Evolutionary conservation across 2,329 filamentous ascomycete genomes (phyloP), one percentile per base, ranked within the genome.

Genomic region (Botrytis squamosa): DNA sequence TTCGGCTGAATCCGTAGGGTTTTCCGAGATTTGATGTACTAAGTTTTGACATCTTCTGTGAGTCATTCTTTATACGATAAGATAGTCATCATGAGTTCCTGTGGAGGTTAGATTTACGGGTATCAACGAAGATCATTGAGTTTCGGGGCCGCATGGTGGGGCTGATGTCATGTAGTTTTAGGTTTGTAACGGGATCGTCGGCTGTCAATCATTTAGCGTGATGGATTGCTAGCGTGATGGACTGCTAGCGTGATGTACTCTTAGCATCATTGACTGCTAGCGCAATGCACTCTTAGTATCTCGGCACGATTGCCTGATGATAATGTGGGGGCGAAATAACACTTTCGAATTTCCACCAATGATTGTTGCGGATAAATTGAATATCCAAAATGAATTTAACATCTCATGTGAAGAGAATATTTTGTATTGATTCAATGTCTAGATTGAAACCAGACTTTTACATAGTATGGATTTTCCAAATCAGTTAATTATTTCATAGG

Each of bases 1-100:
- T 8, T 57, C n/a, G n/a, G 6, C n/a, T 9, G n/a, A 29, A 33
- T 57, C 14, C 14, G n/a, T 29, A 18, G n/a, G n/a, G 14, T 3
- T 29, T 18, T 18, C n/a, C 14, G 1, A 33, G 4, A 18, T 57
- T 29, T 57, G 6, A 29, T 3, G 6, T 29, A 29, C 14, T 29
- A 9, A 18, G 14, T 57, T 29, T 14, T 29, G n/a, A 3, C 1
- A 18, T 29, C 14, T 57, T n/a, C 52, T 57, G 14, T 18, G 14
- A 57, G 7, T 29, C 52, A 57, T 18, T 57, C 5, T 0, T 0
- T 9, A 3, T 4, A 18, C n/a, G 0, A 18, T 18, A 4, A 1
- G 49, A 57, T 29, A 12, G 8, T 29, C n/a, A 9, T 18, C 14
- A 3, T 0, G 0, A 57, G 9, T 8, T 57, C n/a, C 14, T 9